Percentiles rank a stretch among this genome's conserved stretches.
phyloP scores from a whole-genome alignment of 352 stramenopile species.

The Phytophthora vignae region DNA sequence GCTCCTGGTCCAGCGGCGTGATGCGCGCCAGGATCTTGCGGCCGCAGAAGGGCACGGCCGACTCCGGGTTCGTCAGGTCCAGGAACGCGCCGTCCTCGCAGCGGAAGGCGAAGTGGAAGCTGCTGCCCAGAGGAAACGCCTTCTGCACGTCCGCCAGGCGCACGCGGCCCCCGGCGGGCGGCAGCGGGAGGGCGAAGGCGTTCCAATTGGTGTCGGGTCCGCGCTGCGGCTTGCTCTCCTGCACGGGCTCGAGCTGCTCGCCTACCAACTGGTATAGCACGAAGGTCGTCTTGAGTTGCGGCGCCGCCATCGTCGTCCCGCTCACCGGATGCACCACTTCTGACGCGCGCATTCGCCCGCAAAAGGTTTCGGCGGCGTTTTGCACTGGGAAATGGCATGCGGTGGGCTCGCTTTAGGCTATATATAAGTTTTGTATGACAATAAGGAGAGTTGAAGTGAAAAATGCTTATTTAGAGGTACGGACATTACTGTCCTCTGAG shows the following conservation, averaged over 20 bases:
- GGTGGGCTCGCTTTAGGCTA: neutral
- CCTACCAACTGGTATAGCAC: slow-evolving; percentile 79
- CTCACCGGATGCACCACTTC: slow-evolving; percentile 43
- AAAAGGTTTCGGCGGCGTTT: slow-evolving; percentile 8
- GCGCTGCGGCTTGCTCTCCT: slow-evolving; percentile 46
- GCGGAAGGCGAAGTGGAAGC: slow-evolving; percentile 82
- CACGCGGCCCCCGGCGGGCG: slow-evolving; percentile 33
- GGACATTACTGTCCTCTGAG: no score
- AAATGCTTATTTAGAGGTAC: slow-evolving; percentile 7
- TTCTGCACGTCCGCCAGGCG: slow-evolving; percentile 66
- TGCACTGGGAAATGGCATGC: neutral
- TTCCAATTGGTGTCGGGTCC: slow-evolving; percentile 74
- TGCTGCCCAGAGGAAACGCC: slow-evolving; percentile 73
- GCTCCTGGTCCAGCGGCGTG: slow-evolving; percentile 64
- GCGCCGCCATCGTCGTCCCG: slow-evolving; percentile 37
- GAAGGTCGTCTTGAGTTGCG: slow-evolving; percentile 40
- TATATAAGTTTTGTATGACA: slow-evolving; percentile 7
- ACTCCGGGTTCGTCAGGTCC: slow-evolving; percentile 75
- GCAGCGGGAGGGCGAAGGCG: slow-evolving; percentile 61
- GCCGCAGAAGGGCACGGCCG: slow-evolving; percentile 65
- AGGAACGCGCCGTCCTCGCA: slow-evolving; percentile 74
- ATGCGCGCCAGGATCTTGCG: slow-evolving; percentile 78
- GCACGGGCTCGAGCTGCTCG: slow-evolving; percentile 59
- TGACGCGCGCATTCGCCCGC: slow-evolving; percentile 8
- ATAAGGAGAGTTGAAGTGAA: slow-evolving; percentile 10